Percentiles rank a stretch among this genome's conserved stretches.
Evolutionary conservation across 2,329 filamentous ascomycete species (phyloP).

Genomic region (Penicillium verrucosum): DNA sequence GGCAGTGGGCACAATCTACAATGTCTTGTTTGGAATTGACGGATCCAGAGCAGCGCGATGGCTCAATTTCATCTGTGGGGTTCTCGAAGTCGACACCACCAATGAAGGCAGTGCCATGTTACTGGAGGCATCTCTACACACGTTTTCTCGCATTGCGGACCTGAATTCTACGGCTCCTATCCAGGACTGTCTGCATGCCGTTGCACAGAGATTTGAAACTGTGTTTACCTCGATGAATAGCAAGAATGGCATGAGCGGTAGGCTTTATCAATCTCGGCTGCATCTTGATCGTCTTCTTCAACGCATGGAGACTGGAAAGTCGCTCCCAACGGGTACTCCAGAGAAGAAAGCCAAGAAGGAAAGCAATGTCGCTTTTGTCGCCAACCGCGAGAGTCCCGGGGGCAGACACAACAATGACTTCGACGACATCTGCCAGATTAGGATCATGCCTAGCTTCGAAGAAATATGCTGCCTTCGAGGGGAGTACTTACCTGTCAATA

Average conservation of each 20-base stretch:
- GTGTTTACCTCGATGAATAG: slow-evolving; percentile 13
- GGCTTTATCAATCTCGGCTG: slow-evolving; percentile 14
- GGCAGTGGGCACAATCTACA: slow-evolving; percentile 45
- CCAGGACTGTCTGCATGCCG: slow-evolving; percentile 21
- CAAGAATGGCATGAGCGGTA: not conserved
- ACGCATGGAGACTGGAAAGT: slow-evolving; percentile 23
- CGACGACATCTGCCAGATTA: slow-evolving; percentile 31
- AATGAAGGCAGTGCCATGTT: slow-evolving; percentile 2
- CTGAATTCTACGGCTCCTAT: slow-evolving; percentile 39
- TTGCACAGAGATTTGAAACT: slow-evolving; percentile 18
- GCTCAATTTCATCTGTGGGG: slow-evolving; percentile 30
- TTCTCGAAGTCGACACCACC: slow-evolving; percentile 11
- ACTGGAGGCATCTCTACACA: slow-evolving; percentile 21
- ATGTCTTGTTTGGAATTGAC: slow-evolving; percentile 42
- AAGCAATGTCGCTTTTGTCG: slow-evolving; percentile 10
- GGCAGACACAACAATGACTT: slow-evolving; percentile 40
- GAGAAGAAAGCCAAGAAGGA: not conserved
- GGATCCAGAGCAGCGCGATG: slow-evolving; percentile 38
- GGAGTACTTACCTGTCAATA: slow-evolving; percentile 35
- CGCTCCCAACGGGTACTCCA: slow-evolving; percentile 4
- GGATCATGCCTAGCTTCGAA: slow-evolving; percentile 36
- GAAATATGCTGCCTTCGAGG: slow-evolving; percentile 31
- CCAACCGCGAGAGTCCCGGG: slow-evolving; percentile 20
- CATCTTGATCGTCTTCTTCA: slow-evolving; percentile 18
- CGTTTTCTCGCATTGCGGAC: slow-evolving; percentile 34